phyloP scores from a whole-genome alignment of 2,329 filamentous ascomycete genomes.

The Catunica adiposa region DNA sequence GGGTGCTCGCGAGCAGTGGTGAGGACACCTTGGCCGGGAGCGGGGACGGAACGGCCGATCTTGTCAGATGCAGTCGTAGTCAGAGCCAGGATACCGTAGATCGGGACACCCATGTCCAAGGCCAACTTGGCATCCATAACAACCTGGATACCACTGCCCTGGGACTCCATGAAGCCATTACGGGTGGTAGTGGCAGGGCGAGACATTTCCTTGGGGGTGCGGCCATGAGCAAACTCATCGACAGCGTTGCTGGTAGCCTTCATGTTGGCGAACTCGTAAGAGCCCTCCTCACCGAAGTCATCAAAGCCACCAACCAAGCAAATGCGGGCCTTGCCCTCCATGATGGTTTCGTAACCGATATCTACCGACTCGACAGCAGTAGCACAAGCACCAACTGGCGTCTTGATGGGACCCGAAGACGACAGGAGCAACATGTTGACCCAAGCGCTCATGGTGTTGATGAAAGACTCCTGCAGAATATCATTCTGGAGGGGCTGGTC shows the following conservation, averaged over 20 bases:
- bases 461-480: conserved; percentile 97
- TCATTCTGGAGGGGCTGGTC: conserved; percentile 98
- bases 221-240: conserved; percentile 87
- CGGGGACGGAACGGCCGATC: conserved; percentile 93
- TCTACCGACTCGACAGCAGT: conserved; percentile 95
- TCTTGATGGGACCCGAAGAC: conserved; percentile 96
- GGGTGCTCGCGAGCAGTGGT: conserved; percentile 84
- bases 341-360: conserved; percentile 94
- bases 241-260: conserved; percentile 97
- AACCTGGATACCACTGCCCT: conserved; percentile 94
- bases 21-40: conserved; percentile 89
- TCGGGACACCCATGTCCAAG: conserved; percentile 95
- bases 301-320: conserved; percentile 98
- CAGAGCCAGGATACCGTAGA: conserved; percentile 84
- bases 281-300: conserved; percentile 98
- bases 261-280: conserved; percentile 99
- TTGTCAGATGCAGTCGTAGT: conserved; percentile 97
- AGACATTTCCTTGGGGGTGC: conserved; percentile 94
- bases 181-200: conserved; percentile 90
- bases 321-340: conserved; percentile 92
- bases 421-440: conserved; percentile 98
- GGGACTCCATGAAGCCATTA: conserved; percentile 98
- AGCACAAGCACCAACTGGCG: conserved; percentile 90
- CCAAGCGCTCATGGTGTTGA: conserved; percentile 99
- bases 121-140: conserved; percentile 96